Conservation (phyloP, 75 land plant genomes). For the Cryptomeria japonica region DNA sequence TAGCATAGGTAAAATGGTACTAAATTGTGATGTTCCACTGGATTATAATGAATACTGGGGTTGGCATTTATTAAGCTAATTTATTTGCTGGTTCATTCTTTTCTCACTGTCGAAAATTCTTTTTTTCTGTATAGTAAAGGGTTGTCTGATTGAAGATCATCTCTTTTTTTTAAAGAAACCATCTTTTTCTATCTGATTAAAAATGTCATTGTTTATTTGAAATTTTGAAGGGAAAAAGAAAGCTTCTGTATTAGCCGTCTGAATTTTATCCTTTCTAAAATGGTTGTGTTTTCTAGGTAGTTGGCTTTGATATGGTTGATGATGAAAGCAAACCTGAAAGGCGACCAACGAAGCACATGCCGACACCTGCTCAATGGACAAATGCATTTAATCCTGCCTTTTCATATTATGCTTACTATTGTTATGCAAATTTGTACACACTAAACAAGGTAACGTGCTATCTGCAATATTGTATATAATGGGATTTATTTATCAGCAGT, state of each 20-base stretch:
- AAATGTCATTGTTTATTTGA: not conserved
- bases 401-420: conserved; percentile 54
- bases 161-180: not conserved
- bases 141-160: not conserved
- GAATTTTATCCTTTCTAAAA: not conserved
- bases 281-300: conserved; percentile 34
- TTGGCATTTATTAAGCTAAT: not conserved
- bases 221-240: not conserved
- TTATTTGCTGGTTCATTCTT: not conserved
- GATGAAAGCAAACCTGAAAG: conserved; percentile 69
- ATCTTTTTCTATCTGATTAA: not conserved
- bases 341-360: conserved; percentile 60
- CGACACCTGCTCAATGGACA: conserved; percentile 45
- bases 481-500: not conserved
- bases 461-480: not conserved
- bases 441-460: conserved; percentile 37
- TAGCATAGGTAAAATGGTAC: not conserved
- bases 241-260: not conserved
- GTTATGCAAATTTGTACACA: conserved; percentile 49
- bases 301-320: conserved; percentile 63
- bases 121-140: not conserved
- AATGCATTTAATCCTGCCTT: conserved; percentile 51
- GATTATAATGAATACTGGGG: not conserved
- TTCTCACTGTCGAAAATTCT: not conserved
- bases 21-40: not conserved